Conservation (phyloP, 2,329 filamentous ascomycete genomes). For the Didymellaceae sp. region DNA sequence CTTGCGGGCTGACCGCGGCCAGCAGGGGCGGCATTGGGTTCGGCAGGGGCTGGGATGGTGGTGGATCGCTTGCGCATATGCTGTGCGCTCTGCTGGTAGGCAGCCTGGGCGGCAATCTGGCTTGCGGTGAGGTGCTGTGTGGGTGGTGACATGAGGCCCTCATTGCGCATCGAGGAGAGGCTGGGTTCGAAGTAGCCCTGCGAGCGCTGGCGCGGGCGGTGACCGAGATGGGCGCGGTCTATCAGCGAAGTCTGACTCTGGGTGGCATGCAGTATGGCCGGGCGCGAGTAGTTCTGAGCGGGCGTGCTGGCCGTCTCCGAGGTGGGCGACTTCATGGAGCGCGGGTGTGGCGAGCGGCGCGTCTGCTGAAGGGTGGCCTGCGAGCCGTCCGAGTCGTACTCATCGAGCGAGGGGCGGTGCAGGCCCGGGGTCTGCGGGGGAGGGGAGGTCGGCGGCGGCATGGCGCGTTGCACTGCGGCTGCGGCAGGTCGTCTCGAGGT, state of each 20-base stretch:
- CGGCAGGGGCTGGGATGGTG: slow-evolving; percentile 68
- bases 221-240: slow-evolving; percentile 49
- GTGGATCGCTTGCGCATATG: slow-evolving; percentile 72
- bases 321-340: slow-evolving; percentile 34
- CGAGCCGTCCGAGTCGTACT: slow-evolving; percentile 50
- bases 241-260: slow-evolving; percentile 25
- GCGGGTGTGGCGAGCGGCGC: slow-evolving; percentile 48
- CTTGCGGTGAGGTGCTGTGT: slow-evolving; percentile 64
- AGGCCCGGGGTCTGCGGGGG: slow-evolving; percentile 42
- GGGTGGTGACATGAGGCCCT: slow-evolving; percentile 38
- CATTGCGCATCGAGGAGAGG: slow-evolving; percentile 64
- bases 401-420: slow-evolving; percentile 37
- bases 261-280: slow-evolving; percentile 46
- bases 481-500: not conserved
- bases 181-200: slow-evolving; percentile 80
- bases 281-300: slow-evolving; percentile 48
- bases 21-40: slow-evolving; percentile 21
- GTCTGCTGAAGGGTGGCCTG: slow-evolving; percentile 46
- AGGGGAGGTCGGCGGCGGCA: slow-evolving; percentile 42
- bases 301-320: slow-evolving; percentile 24
- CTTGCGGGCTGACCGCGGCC: slow-evolving; percentile 58
- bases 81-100: slow-evolving; percentile 66
- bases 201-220: slow-evolving; percentile 70
- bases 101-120: slow-evolving; percentile 80
- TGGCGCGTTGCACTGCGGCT: slow-evolving; percentile 20